Base-by-base conservation (phyloP, 306 rosid genomes). In the Ziziphus jujuba region DNA sequence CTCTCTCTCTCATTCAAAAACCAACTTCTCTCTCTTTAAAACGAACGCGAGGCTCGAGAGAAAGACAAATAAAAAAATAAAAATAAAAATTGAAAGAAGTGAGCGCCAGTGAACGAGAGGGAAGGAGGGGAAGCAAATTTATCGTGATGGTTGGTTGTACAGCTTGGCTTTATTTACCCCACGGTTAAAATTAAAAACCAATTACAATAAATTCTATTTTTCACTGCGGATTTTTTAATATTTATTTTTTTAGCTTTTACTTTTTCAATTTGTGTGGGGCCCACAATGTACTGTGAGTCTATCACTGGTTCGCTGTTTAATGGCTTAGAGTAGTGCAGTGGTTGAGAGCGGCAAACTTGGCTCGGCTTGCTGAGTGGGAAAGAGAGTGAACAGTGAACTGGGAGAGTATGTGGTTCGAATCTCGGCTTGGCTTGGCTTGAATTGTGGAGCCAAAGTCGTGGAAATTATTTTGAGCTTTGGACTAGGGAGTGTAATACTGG, bases 21-120 rank as follows among this genome's bases (percentile, higher is more conserved):
- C n/a, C 16, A 17, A 24, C 47, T 6, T 48, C 57, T 70, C 69
- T 64, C 67, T 54, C 45, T 69, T 9, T 40, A 43, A 35, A 56
- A 56, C 67, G 17, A 66, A 51, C 76, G 72, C 83, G 79, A 75
- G 75, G 69, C 51, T 55, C 79, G 87, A 85, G 82, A 21, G 40
- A 16, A 50, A 48, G 34, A 28, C 3, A 28, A 28, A 28, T 28
- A 54, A 35, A 48, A 69, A 54, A 55, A 58, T 16, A 9, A 31
- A 12, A 50, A 35, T n/a, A 0, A 38, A 79, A 84, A 51, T 87
- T 89, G 89, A 87, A 89, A 74, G 68, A 7, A 84, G 83, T 55
- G 80, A 84, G 96, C 96, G 96, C 83, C 76, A 78, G 85, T 45
- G 68, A 49, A 61, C 6, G 68, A 19, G 65, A 23, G 67, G 20